Evolutionary conservation across 208 protist genomes (phyloP).

Genomic region (Trypanosoma boissoni): DNA sequence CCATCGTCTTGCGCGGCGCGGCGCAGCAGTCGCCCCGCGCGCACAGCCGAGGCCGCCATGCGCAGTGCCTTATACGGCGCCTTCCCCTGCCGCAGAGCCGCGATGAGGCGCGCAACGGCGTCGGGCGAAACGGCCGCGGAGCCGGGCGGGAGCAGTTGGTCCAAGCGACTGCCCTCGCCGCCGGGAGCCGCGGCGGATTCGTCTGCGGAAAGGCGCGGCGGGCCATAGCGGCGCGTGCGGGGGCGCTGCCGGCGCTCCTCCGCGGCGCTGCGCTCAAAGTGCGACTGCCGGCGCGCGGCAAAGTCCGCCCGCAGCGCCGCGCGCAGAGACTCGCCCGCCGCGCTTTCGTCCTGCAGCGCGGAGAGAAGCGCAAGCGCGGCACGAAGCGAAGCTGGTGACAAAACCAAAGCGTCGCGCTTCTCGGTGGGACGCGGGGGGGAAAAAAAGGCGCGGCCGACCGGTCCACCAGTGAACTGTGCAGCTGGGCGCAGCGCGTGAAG

Average conservation of each 20-base stretch:
- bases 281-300: conserved; percentile 22
- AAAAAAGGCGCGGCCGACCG: conserved; percentile 15
- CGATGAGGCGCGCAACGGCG: conserved; percentile 38
- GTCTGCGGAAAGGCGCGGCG: conserved; percentile 2
- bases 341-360: conserved; percentile 40
- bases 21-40: conserved; percentile 44
- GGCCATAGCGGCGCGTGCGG: background rate
- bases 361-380: conserved; percentile 26
- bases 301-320: conserved; percentile 37
- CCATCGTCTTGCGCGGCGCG: conserved; percentile 43
- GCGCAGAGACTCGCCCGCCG: conserved; percentile 19
- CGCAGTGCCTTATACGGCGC: conserved; percentile 46
- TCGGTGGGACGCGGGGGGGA: background rate
- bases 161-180: conserved; percentile 29
- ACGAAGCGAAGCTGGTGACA: too few relatives aligned
- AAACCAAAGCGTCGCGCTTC: too few relatives aligned
- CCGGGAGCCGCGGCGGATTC: background rate
- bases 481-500: conserved; percentile 18
- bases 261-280: background rate
- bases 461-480: background rate
- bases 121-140: conserved; percentile 34
- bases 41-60: conserved; percentile 40
- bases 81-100: conserved; percentile 35
- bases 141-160: conserved; percentile 45
- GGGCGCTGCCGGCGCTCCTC: background rate